Percentiles rank a stretch among this genome's conserved stretches.
Evolutionary conservation across 2,329 filamentous ascomycete species (phyloP).

Genomic region (Chaetomiaceae sp.): DNA sequence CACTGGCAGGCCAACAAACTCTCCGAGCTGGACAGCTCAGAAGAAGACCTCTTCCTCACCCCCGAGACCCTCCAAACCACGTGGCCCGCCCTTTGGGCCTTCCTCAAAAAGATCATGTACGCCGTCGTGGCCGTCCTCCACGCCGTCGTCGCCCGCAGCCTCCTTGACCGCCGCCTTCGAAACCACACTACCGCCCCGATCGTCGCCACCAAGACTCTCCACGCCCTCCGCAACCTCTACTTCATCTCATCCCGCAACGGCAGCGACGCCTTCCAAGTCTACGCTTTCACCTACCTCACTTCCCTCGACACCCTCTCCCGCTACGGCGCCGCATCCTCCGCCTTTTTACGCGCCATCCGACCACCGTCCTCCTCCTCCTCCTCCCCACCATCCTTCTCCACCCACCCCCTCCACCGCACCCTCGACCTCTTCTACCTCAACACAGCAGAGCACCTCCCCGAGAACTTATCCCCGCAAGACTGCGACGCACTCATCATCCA

Average conservation of each 20-base stretch:
- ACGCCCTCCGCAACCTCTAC: conserved; percentile 70
- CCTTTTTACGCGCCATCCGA: conserved; percentile 57
- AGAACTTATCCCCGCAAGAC: conserved; percentile 59
- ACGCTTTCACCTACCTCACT: conserved; percentile 77
- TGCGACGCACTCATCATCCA: conserved; percentile 71
- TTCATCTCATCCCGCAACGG: conserved; percentile 76
- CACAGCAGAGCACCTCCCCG: conserved; percentile 75
- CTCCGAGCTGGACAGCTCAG: conserved; percentile 64
- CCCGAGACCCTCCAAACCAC: conserved; percentile 63
- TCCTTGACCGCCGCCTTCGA: conserved; percentile 47
- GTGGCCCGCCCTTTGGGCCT: conserved; percentile 67
- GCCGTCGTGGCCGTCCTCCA: conserved; percentile 70
- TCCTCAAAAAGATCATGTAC: conserved; percentile 73
- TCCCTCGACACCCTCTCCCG: conserved; percentile 75
- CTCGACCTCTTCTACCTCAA: conserved; percentile 89
- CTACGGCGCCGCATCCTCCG: conserved; percentile 61
- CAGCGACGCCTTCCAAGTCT: conserved; percentile 72
- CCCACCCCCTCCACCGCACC: conserved; percentile 63
- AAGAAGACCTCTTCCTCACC: conserved; percentile 60
- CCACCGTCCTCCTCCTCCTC: conserved; percentile 47
- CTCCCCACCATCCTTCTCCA: conserved; percentile 52
- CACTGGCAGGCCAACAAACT: conserved; percentile 74
- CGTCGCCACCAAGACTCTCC: conserved; percentile 67
- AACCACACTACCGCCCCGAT: conserved; percentile 49
- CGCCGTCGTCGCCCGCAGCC: conserved; percentile 62